Base-by-base conservation (phyloP, 176 grass and related monocot genomes). In the Thalia dealbata region DNA sequence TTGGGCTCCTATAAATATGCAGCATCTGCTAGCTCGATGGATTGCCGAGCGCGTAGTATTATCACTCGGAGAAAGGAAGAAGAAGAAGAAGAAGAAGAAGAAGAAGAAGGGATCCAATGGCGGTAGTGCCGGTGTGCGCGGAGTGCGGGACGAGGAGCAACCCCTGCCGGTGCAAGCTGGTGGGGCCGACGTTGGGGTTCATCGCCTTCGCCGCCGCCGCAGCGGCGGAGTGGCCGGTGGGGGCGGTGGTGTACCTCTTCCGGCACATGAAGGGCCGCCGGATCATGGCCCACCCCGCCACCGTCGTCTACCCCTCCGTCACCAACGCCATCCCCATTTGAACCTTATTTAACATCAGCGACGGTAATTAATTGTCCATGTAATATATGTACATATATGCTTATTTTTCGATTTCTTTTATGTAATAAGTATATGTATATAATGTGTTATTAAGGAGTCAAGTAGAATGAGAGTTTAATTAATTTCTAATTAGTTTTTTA, bases 71-170 rank as follows among this genome's bases (percentile, higher is more conserved):
- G 4, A 4, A 38, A 38, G 32, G 4, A 38, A 1, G 32, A 38
- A 38, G 32, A 4, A 38, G 32, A 38, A 38, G 28, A 6, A 14
- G 3, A 46, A 45, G 24, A 54, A 3, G 14, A 19, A 21, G 16
- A 78, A 71, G 21, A 44, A 10, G 1, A 32, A 35, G 18, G 26
- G 26, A 15, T 3, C n/a, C n/a, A n/a, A 24, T 14, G 35, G 25
- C 11, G 74, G 50, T 62, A 59, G 75, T 81, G 46, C 88, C 86
- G 48, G 12, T 72, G 25, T 96, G 89, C 80, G 82, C 92, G 45
- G 80, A 92, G 84, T 96, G 92, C 76, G 92, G 92, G 64, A 92
- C 89, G 52, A 74, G 79, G 75, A 89, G 86, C 77, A 96, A 96
- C 86, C 92, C 92, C 43, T 96, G 92, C 89, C 80, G 87, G 65